Base-by-base conservation (phyloP, 2,329 filamentous ascomycete species). In the Trichophyton benhamiae region DNA sequence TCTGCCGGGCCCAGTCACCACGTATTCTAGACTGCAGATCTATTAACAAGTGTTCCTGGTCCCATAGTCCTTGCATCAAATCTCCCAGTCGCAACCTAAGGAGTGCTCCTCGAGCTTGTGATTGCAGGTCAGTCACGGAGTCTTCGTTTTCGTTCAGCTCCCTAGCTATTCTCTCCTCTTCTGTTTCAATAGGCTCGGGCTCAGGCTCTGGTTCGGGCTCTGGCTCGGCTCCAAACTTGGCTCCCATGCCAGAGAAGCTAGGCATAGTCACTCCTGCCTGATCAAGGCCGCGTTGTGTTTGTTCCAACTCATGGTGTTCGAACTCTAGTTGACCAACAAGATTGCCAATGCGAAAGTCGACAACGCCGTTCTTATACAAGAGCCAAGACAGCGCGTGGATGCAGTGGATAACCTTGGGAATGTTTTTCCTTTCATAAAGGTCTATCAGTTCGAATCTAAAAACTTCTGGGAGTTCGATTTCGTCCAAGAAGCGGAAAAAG, bases 381-480 rank as follows among this genome's bases (percentile, higher is more conserved):
- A 99, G 81, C 91, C 92, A 99, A 72, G 92, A 97, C 17, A 99
- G 79, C 0, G 94, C 94, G 70, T 99, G 94, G 59, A 99, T 94
- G 72, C 94, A 99, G 77, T 99, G 95, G 64, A 99, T 99, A 71
- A 97, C 95, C 74, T 97, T 99, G 3, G 94, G 94, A 0, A 97
- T 95, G 69, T 99, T 99, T 77, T 99, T 99, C 80, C 97, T 99
- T 75, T 99, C 95, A 77, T 99, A 99, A 11, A 99, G 78, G 74
- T 99, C 94, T 65, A 97, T 95, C 53, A 97, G 80, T 73, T 99
- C 94, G 73, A 99, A 99, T 62, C 92, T 86, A 74, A 99, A 99
- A 17, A 99, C 82, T 68, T 99, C 95, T 1, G 94, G 94, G 2
- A 99, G 79, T 69, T 96, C 88, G 7, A 96, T 85, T 63, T 96